phyloP scores from a whole-genome alignment of 371 early-diverging fungal species.

The Rozella allomycis region DNA sequence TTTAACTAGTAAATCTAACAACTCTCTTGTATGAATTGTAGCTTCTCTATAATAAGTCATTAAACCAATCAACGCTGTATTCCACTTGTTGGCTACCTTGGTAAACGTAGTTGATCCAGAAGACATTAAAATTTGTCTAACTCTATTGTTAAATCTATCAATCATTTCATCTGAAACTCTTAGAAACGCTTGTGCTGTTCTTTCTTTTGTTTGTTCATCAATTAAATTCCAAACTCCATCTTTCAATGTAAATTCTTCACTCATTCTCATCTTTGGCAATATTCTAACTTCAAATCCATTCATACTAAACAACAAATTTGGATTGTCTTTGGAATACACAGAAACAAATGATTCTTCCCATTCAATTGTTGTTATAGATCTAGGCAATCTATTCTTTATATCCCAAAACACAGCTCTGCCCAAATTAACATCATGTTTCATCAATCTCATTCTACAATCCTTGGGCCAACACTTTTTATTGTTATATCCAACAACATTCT shows the following conservation, averaged over 20 bases:
- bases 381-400: slow-evolving; percentile 87
- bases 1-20: slow-evolving; percentile 58
- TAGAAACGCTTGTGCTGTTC: slow-evolving; percentile 86
- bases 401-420: slow-evolving; percentile 95
- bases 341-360: slow-evolving; percentile 88
- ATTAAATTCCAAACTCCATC: slow-evolving; percentile 94
- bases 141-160: slow-evolving; percentile 79
- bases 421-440: slow-evolving; percentile 92
- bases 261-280: slow-evolving; percentile 61
- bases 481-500: slow-evolving; percentile 93
- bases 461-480: slow-evolving; percentile 79
- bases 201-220: slow-evolving; percentile 86
- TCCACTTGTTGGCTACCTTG: slow-evolving; percentile 95
- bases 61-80: slow-evolving; percentile 77
- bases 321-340: slow-evolving; percentile 89
- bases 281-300: slow-evolving; percentile 75
- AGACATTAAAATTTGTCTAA: slow-evolving; percentile 92
- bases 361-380: slow-evolving; percentile 86
- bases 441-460: slow-evolving; percentile 93
- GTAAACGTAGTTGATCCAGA: slow-evolving; percentile 91
- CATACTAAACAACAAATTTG: slow-evolving; percentile 80
- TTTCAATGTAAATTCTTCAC: slow-evolving; percentile 67
- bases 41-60: slow-evolving; percentile 97
- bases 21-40: slow-evolving; percentile 85
- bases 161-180: slow-evolving; percentile 84